Conservation (phyloP, 495 filamentous ascomycete genomes). For the Penicillium roqueforti region DNA sequence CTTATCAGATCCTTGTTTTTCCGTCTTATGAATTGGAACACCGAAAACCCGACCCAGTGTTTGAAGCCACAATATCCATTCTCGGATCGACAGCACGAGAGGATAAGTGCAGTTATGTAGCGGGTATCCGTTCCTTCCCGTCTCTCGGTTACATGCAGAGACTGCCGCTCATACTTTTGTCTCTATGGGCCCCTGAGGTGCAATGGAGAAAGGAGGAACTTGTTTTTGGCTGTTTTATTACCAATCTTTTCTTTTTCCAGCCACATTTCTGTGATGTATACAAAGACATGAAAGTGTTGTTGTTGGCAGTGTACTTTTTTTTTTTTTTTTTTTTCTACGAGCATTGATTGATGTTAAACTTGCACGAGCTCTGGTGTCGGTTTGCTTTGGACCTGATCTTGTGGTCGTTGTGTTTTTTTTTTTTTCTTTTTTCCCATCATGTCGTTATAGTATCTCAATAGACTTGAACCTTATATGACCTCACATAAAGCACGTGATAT, state of each 20-base stretch:
- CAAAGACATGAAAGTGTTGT: conserved; percentile 16
- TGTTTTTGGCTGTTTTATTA: conserved; percentile 3
- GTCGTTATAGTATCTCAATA: conserved; percentile 32
- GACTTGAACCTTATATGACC: conserved; percentile 13
- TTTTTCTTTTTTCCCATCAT: conserved; percentile 18
- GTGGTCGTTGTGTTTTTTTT: conserved; percentile 2
- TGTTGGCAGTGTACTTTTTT: conserved; percentile 21
- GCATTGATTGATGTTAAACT: conserved; percentile 27
- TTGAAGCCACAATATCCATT: neutral
- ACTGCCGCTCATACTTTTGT: conserved; percentile 29
- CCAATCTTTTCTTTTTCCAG: conserved; percentile 10
- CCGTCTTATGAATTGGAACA: neutral
- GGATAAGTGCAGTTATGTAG: neutral
- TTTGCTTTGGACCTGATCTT: conserved; percentile 22
- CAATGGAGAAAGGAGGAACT: conserved; percentile 10
- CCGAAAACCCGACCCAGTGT: neutral
- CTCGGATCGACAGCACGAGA: neutral
- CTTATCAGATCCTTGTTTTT: neutral
- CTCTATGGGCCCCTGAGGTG: conserved; percentile 7
- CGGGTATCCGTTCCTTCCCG: neutral
- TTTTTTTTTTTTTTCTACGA: conserved; percentile 17
- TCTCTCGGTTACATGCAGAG: conserved; percentile 33
- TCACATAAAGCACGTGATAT: neutral
- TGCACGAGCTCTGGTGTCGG: conserved; percentile 33
- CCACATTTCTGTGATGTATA: conserved; percentile 19